Percentiles rank a stretch among this genome's conserved stretches.
phyloP scores from a whole-genome alignment of 345 rosid species.

The Eucalyptus tenuipes region DNA sequence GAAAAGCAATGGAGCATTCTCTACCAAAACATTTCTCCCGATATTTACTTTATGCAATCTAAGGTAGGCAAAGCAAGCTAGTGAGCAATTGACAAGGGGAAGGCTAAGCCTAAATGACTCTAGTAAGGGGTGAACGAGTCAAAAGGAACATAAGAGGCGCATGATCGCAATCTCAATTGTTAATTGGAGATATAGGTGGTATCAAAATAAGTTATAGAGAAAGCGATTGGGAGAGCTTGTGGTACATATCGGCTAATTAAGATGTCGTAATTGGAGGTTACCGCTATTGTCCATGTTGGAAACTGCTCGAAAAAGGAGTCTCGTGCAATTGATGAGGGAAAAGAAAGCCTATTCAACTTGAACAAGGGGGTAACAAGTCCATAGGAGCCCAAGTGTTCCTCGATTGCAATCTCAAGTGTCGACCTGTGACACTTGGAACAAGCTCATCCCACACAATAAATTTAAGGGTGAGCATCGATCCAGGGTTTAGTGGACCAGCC shows the following conservation, averaged over 20 bases:
- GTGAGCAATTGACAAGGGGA: not conserved
- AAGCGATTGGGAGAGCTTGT: not conserved
- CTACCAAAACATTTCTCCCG: not conserved
- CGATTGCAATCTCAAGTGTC: not conserved
- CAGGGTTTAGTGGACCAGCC: fast-evolving
- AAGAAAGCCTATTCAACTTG: not conserved
- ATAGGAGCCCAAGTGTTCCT: not conserved
- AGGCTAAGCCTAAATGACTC: not conserved
- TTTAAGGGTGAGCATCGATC: fast-evolving
- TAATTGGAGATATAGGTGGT: not conserved
- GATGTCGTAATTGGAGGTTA: not conserved
- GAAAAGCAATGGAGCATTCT: not conserved
- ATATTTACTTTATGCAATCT: fast-evolving
- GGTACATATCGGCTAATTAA: not conserved
- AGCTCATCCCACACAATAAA: too few species aligned
- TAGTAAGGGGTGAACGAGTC: not conserved
- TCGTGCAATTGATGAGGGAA: not conserved
- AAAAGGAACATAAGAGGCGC: not conserved
- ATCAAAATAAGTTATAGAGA: not conserved
- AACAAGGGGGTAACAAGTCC: not conserved
- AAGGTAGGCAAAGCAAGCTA: fast-evolving
- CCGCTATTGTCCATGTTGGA: not conserved
- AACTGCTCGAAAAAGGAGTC: not conserved
- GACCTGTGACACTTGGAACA: not conserved
- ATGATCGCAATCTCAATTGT: not conserved